A percentile compares a stretch with the other conserved stretches of the same genome.
These are phyloP conservation scores for Petunia hybrid DNA, from an alignment of 305 asterid genomes.

Conservation along the genomic window DNA sequence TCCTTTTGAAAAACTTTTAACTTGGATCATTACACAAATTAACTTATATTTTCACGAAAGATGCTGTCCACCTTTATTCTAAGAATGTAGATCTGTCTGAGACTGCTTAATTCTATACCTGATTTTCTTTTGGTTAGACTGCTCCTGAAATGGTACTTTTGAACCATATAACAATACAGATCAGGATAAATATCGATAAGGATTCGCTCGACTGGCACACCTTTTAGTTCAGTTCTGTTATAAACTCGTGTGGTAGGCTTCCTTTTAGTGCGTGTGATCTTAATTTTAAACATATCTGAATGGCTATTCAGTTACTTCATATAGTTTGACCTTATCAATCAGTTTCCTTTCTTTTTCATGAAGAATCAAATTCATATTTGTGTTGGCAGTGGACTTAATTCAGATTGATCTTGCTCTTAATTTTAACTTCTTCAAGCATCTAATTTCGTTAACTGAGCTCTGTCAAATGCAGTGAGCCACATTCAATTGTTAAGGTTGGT, in stretches of 20 bases:
- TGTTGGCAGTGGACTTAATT: slow-evolving; percentile 12
- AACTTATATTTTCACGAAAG: slow-evolving; percentile 8
- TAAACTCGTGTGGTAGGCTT: not conserved
- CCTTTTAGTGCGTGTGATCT: slow-evolving; percentile 16
- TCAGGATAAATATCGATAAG: not conserved
- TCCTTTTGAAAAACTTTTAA: slow-evolving; percentile 2
- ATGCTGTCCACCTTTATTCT: slow-evolving; percentile 25
- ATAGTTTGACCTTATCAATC: slow-evolving; percentile 9
- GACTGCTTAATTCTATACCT: not conserved
- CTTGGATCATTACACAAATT: slow-evolving; percentile 15
- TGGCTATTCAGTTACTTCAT: not conserved
- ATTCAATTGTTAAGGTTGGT: slow-evolving; percentile 73
- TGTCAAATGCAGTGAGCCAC: slow-evolving; percentile 59
- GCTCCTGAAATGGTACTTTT: slow-evolving; percentile 12
- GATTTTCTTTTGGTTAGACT: slow-evolving; percentile 5
- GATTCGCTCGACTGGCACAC: slow-evolving; percentile 15
- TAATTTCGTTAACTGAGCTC: slow-evolving; percentile 30
- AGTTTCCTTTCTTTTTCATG: slow-evolving; percentile 19
- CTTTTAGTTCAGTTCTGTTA: slow-evolving; percentile 6
- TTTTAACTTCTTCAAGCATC: slow-evolving; percentile 22
- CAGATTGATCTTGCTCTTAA: slow-evolving; percentile 15
- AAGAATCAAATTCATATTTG: slow-evolving; percentile 1
- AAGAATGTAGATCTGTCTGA: not conserved
- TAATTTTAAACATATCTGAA: not conserved
- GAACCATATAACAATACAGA: not conserved